Evolutionary conservation across 306 rosid genomes (phyloP).

Genomic region (Oemleria cerasiformis): DNA sequence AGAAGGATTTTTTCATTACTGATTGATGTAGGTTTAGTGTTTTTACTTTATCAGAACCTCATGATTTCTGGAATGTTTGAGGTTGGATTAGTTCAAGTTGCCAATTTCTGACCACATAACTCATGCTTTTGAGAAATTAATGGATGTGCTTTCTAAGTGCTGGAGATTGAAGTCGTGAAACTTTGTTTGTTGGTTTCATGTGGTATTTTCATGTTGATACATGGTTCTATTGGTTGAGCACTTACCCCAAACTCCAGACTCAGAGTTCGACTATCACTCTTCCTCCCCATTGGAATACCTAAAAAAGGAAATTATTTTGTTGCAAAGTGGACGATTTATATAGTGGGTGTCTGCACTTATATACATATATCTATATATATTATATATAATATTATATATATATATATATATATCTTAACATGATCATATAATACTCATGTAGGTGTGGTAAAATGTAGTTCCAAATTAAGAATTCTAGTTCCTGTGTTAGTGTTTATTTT

Average conservation of each 20-base stretch:
- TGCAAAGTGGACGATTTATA: neutral
- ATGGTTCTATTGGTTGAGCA: neutral
- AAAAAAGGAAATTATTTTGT: neutral
- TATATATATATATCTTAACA: neutral
- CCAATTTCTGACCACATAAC: neutral
- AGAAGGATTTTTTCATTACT: neutral
- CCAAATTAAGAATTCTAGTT: neutral
- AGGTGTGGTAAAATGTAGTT: neutral
- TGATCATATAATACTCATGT: neutral
- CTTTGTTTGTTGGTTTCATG: neutral
- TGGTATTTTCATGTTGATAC: neutral
- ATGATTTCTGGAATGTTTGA: neutral
- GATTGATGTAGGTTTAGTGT: neutral
- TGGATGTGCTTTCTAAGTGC: neutral
- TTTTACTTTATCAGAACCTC: neutral
- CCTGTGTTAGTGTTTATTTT: neutral
- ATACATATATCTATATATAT: too few species aligned
- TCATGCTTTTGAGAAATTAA: neutral
- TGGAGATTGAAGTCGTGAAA: neutral
- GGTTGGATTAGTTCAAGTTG: neutral
- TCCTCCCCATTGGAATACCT: neutral
- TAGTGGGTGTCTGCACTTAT: neutral
- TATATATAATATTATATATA: too few species aligned
- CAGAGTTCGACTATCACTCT: neutral
- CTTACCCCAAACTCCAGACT: neutral